These are phyloP conservation scores for Corymbia maculata DNA, from an alignment of 345 rosid genomes.

Conservation along the genomic window DNA sequence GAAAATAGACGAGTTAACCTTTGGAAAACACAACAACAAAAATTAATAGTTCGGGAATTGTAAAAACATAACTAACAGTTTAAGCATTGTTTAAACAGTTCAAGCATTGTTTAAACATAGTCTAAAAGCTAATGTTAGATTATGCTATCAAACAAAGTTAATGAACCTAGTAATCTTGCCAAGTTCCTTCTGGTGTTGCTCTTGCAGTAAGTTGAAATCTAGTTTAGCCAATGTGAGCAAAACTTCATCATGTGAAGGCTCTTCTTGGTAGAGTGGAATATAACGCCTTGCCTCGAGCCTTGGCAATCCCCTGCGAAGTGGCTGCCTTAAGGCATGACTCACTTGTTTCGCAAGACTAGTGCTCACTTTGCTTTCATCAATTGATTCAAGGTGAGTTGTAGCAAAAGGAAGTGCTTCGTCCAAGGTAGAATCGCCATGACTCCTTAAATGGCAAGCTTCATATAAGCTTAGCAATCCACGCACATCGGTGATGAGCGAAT, in stretches of 20 bases:
- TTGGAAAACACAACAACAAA: background rate
- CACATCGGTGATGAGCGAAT: background rate
- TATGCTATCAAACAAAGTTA: background rate
- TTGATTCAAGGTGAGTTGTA: background rate
- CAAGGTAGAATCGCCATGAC: slow-evolving; percentile 1
- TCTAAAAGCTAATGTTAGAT: background rate
- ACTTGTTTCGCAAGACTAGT: background rate
- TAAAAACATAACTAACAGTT: background rate
- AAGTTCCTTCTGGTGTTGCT: slow-evolving; percentile 1
- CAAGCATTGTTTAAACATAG: background rate
- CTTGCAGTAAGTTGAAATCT: slow-evolving; percentile 3
- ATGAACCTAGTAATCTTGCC: background rate
- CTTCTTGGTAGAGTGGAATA: background rate
- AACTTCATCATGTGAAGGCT: background rate
- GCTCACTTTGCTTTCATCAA: background rate
- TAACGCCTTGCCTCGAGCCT: slow-evolving; percentile 1
- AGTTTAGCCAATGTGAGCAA: background rate
- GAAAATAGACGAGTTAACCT: background rate
- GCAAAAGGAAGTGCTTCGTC: slow-evolving; percentile 9
- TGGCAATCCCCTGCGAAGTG: background rate
- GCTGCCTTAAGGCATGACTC: background rate
- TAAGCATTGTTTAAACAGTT: background rate
- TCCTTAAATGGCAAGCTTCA: background rate
- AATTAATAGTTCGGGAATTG: background rate
- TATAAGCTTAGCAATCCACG: background rate